Conservation (phyloP, 352 stramenopile genomes). For the Phytopythium ostracodes region DNA sequence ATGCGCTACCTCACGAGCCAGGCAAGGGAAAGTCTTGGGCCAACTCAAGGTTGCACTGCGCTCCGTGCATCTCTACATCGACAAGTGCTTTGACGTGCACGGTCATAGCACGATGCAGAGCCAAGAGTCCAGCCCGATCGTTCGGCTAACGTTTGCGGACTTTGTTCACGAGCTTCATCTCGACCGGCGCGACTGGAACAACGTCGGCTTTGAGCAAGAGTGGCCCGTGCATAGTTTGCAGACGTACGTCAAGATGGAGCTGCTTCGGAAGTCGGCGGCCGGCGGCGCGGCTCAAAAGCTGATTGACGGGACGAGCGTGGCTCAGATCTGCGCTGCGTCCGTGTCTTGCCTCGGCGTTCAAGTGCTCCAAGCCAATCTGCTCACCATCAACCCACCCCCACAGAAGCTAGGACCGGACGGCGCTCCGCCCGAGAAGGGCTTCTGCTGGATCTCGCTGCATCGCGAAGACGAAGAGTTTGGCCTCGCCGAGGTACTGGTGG, state of each 20-base stretch:
- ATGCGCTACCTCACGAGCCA: conserved; percentile 1
- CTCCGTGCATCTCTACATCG: conserved; percentile 25
- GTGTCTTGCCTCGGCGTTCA: background rate
- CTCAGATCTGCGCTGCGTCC: background rate
- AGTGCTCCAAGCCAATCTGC: background rate
- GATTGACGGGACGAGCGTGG: background rate
- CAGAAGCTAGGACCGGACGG: background rate
- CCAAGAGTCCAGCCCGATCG: conserved; percentile 22
- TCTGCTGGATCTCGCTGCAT: background rate
- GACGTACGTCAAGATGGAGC: background rate
- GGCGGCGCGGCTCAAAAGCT: background rate
- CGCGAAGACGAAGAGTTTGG: background rate
- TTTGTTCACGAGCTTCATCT: conserved; percentile 20
- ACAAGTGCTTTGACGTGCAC: conserved; percentile 23
- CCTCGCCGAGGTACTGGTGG: background rate
- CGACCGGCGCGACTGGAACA: conserved; percentile 10
- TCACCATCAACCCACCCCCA: background rate
- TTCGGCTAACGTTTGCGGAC: conserved; percentile 23
- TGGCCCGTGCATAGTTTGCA: conserved; percentile 23
- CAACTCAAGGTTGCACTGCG: conserved; percentile 14
- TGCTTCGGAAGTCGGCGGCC: background rate
- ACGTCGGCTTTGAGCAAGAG: conserved; percentile 19
- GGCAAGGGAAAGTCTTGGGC: conserved; percentile 5
- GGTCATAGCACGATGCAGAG: conserved; percentile 18
- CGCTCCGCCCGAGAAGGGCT: background rate